These are phyloP conservation scores for Picea glauca DNA, from an alignment of 75 land plant species.

Conservation along the genomic window DNA sequence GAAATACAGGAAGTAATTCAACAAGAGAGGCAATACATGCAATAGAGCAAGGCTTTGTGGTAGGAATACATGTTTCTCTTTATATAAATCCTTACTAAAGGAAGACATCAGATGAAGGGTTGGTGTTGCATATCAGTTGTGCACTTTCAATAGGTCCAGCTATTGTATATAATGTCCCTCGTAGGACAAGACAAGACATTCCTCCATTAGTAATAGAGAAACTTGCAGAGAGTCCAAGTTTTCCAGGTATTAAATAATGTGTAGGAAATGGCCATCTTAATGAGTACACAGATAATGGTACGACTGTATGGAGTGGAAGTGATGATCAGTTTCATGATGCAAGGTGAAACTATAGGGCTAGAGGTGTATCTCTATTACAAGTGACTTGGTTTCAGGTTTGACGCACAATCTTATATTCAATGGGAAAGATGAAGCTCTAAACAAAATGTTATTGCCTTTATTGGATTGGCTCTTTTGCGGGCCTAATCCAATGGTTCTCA, in stretches of 20 bases:
- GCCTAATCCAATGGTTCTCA: slow-evolving; percentile 81
- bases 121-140: slow-evolving; percentile 47
- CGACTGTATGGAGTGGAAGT: slow-evolving; percentile 82
- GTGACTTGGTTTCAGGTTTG: slow-evolving; percentile 1
- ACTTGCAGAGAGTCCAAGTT: slow-evolving; percentile 39
- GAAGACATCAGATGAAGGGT: no score
- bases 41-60: no score
- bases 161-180: slow-evolving; percentile 82
- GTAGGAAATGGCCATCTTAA: slow-evolving; percentile 64
- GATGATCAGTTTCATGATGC: slow-evolving; percentile 88
- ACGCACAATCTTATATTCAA: slow-evolving; percentile 57
- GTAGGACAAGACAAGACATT: slow-evolving; percentile 80
- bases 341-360: slow-evolving; percentile 72
- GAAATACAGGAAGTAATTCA: no score
- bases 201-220: slow-evolving; percentile 55
- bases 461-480: slow-evolving; percentile 76
- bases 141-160: slow-evolving; percentile 71
- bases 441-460: slow-evolving; percentile 57
- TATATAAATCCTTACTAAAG: no score
- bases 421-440: slow-evolving; percentile 45
- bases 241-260: slow-evolving; percentile 83
- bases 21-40: no score
- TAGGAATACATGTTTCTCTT: no score
- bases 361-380: slow-evolving; percentile 34
- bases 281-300: slow-evolving; percentile 40